Percentiles rank a stretch among this genome's conserved stretches.
Conservation (phyloP, 2,329 filamentous ascomycete species). For the Scopulariopsis brevicaulis region DNA sequence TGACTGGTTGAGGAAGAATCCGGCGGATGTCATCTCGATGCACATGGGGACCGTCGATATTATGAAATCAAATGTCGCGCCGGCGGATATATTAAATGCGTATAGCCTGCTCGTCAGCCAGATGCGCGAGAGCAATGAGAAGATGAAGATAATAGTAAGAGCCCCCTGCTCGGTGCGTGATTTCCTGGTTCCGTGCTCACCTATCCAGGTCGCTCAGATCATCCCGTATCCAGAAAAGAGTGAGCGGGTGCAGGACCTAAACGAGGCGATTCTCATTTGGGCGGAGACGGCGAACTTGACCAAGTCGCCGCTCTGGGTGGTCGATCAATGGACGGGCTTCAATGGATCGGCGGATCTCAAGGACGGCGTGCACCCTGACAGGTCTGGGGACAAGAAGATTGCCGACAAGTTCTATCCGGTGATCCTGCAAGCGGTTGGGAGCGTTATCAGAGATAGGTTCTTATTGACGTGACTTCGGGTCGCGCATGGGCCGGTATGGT, state of each 20-base stretch:
- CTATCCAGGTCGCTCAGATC: slow-evolving; percentile 3
- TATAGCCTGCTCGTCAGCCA: not conserved
- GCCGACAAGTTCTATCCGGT: slow-evolving; percentile 4
- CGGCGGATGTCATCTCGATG: slow-evolving; percentile 6
- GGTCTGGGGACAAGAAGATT: slow-evolving; percentile 5
- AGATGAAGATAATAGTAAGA: slow-evolving; percentile 3
- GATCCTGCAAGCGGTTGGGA: slow-evolving; percentile 2
- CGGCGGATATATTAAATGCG: not conserved
- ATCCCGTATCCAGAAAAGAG: slow-evolving; percentile 4
- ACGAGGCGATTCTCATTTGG: slow-evolving; percentile 1
- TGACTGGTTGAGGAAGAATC: slow-evolving; percentile 3
- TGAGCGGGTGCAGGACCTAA: slow-evolving; percentile 1
- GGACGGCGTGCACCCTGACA: slow-evolving; percentile 4
- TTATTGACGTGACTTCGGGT: not conserved
- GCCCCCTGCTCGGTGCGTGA: too few relatives aligned
- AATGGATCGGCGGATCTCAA: not conserved
- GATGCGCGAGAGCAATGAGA: slow-evolving; percentile 4
- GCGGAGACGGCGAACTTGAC: slow-evolving; percentile 1
- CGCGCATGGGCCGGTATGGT: not conserved
- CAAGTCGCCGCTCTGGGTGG: slow-evolving; percentile 2
- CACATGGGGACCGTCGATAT: slow-evolving; percentile 5
- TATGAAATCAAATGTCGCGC: not conserved
- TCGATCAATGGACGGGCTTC: slow-evolving; percentile 4
- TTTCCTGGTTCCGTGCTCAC: too few relatives aligned
- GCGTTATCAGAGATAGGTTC: slow-evolving; percentile 1